Evolutionary conservation across 176 grass and related monocot genomes (phyloP).

Genomic region (Neostapfia colusana): DNA sequence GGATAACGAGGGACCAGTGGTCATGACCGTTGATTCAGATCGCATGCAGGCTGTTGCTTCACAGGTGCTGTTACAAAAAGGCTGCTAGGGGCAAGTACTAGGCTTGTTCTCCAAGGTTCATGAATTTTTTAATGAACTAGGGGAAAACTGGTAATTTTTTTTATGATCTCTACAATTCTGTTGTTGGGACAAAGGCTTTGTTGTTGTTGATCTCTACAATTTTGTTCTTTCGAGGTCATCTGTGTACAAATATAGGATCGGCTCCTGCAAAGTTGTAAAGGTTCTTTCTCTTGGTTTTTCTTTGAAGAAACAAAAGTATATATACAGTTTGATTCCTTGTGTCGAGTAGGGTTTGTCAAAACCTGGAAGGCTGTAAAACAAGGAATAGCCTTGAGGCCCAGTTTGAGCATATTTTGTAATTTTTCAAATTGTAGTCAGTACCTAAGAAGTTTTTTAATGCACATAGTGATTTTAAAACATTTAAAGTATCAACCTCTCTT

Average conservation of each 20-base stretch:
- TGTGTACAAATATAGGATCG: background rate
- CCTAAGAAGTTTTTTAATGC: too few species aligned
- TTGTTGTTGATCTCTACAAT: background rate
- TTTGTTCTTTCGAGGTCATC: background rate
- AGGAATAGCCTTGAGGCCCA: too few species aligned
- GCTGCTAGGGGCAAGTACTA: too few species aligned
- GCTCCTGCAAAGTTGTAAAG: too few species aligned
- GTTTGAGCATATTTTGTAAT: too few species aligned
- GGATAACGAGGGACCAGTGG: background rate
- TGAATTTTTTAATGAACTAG: background rate
- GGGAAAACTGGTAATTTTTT: background rate
- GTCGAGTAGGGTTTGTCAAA: too few species aligned
- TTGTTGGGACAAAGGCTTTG: too few species aligned
- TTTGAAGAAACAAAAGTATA: background rate
- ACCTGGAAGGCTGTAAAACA: too few species aligned
- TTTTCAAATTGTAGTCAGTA: too few species aligned
- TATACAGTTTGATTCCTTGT: too few species aligned
- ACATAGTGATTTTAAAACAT: too few species aligned
- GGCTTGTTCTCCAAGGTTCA: background rate
- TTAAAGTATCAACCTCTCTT: too few species aligned
- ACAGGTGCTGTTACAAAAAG: background rate
- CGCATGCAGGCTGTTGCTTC: conserved; percentile 1
- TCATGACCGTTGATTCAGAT: background rate
- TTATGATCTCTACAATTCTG: background rate
- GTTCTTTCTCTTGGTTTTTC: background rate